Conservation (phyloP, 2,329 filamentous ascomycete species). For the Phyllosticta capitalensis region DNA sequence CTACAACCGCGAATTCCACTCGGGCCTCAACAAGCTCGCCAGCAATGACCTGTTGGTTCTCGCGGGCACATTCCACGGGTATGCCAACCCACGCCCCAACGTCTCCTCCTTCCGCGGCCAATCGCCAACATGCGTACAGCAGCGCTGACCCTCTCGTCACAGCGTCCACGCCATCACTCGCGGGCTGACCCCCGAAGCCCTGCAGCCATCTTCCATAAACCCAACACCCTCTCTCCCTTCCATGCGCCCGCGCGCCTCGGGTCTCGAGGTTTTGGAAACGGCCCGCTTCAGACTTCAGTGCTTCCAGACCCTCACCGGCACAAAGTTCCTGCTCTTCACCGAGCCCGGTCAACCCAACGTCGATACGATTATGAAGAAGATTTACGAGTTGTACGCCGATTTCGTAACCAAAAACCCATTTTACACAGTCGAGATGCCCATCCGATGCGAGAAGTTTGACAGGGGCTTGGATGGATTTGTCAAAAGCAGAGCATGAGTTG, state of each 20-base stretch:
- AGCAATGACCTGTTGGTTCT: slow-evolving; percentile 96
- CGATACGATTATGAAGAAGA: slow-evolving; percentile 69
- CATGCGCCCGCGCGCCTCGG: slow-evolving; percentile 46
- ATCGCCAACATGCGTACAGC: neutral
- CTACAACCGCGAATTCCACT: slow-evolving; percentile 90
- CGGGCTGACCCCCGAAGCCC: slow-evolving; percentile 37
- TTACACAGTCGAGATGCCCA: slow-evolving; percentile 95
- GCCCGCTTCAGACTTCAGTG: slow-evolving; percentile 93
- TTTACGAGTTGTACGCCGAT: slow-evolving; percentile 93
- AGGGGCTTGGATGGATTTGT: slow-evolving; percentile 74
- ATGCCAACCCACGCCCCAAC: slow-evolving; percentile 19
- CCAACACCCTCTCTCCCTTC: slow-evolving; percentile 13
- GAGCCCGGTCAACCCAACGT: slow-evolving; percentile 82
- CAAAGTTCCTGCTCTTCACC: slow-evolving; percentile 92
- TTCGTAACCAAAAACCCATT: slow-evolving; percentile 99
- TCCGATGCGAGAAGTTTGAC: slow-evolving; percentile 92
- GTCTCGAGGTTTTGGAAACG: slow-evolving; percentile 86
- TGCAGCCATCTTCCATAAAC: slow-evolving; percentile 9
- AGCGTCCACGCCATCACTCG: slow-evolving; percentile 57
- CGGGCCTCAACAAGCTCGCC: slow-evolving; percentile 75
- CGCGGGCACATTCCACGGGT: slow-evolving; percentile 95
- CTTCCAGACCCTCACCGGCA: slow-evolving; percentile 89
- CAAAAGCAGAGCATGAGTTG: slow-evolving; percentile 32
- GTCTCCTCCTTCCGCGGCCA: neutral
- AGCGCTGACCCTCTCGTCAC: slow-evolving; percentile 6